Percentiles rank a stretch among this genome's conserved stretches.
These are phyloP conservation scores for Cercophora samala DNA, from an alignment of 495 filamentous ascomycete species.

Conservation along the genomic window DNA sequence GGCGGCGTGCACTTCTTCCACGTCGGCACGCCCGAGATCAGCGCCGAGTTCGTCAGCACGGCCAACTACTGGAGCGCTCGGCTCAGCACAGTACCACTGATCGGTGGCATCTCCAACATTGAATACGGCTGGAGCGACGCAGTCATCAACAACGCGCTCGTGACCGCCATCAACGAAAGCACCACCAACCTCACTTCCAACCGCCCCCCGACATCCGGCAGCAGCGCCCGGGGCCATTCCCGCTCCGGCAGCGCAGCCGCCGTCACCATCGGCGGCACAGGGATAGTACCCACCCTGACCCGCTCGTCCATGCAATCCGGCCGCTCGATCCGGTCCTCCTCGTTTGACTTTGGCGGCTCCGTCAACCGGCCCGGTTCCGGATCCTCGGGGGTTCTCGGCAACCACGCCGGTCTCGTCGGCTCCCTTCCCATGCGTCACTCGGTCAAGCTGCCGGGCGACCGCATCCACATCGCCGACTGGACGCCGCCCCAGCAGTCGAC, in stretches of 20 bases:
- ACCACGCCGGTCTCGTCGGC: conserved; percentile 41
- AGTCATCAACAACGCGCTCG: conserved; percentile 73
- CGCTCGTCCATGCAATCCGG: conserved; percentile 45
- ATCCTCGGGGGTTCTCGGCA: conserved; percentile 62
- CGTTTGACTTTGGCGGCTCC: conserved; percentile 48
- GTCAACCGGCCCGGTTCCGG: conserved; percentile 46
- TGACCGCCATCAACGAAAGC: conserved; percentile 50
- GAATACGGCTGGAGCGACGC: conserved; percentile 95
- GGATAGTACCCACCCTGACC: conserved; percentile 13
- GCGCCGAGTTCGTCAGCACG: conserved; percentile 86
- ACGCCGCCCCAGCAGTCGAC: conserved; percentile 87
- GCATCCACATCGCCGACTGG: conserved; percentile 85
- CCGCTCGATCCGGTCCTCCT: conserved; percentile 39
- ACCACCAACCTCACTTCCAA: conserved; percentile 20
- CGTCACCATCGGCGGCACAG: conserved; percentile 9
- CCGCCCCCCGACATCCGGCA: conserved; percentile 24
- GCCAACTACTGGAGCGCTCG: conserved; percentile 98
- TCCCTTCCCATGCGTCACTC: conserved; percentile 25
- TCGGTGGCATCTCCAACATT: conserved; percentile 91
- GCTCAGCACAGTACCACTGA: conserved; percentile 84
- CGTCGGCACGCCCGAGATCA: conserved; percentile 91
- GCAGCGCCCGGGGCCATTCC: conserved; percentile 33
- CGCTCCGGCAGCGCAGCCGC: conserved; percentile 45
- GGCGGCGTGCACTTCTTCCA: conserved; percentile 97
- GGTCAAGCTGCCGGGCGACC: conserved; percentile 74